Evolutionary conservation across 2,329 filamentous ascomycete species (phyloP), one percentile per base, ranked within the genome.

Genomic region (Hirsutella rhossiliensis): DNA sequence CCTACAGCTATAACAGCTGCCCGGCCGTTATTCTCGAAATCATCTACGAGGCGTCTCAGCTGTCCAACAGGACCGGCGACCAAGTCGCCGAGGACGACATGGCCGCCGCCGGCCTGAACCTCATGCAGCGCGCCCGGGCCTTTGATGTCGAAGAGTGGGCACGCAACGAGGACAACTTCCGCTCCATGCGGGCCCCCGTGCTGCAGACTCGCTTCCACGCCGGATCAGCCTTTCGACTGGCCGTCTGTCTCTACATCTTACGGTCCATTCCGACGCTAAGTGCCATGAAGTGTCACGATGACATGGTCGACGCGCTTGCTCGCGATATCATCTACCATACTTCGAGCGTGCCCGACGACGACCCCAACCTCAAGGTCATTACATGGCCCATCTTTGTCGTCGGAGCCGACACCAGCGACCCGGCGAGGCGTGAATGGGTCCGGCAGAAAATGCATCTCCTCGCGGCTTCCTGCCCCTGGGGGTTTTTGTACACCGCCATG

Each of bases 371-470:
- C 59, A 78, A 78, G 50, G 73, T 71, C 0, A 75, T 72, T 4
- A 67, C 69, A 1, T 78, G 73, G 73, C 72, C 74, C 0, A 68
- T 73, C 0, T 78, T 79, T 43, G 63, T 78, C 6, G 71, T 69
- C 6, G 75, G 73, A 1, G 73, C 73, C 0, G 72, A 75, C 43
- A 67, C 69, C 0, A 63, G 62, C 38, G 63, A 69, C 6, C 56
- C 55, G 0, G 56, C 53, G 20, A 62, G 64, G 47, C 64, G 71
- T 30, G 60, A 60, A 3, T 76, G 71, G 72, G 68, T 72, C 39
- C 63, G 70, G 53, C 57, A 69, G 20, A 65, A 70, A 18, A 55
- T 73, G 20, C 59, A 60, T 32, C 57, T 59, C 18, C 57, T 67
- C 17, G 63, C 67, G 27, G 52, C 62, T 18, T 57, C 62, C 12